phyloP scores from a whole-genome alignment of 2,329 filamentous ascomycete species.

The Fusarium brevicatenulatum region DNA sequence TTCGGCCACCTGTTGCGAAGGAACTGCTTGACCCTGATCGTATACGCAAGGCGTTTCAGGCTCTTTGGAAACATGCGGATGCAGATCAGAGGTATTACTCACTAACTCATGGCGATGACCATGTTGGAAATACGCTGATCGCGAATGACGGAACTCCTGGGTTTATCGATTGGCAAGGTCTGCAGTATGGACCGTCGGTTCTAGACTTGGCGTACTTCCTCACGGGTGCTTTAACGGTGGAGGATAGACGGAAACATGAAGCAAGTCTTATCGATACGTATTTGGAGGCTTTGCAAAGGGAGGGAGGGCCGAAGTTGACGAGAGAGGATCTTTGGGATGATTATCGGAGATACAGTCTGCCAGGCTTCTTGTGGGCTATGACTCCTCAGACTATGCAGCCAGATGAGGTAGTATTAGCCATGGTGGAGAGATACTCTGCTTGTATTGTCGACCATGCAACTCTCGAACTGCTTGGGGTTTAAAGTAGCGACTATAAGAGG shows the following conservation, averaged over 20 bases:
- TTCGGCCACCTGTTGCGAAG: background rate
- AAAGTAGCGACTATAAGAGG: background rate
- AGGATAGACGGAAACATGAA: background rate
- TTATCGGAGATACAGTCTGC: background rate
- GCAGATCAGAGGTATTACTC: background rate
- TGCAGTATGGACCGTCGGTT: background rate
- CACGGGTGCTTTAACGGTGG: background rate
- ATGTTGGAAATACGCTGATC: background rate
- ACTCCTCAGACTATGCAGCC: slow-evolving; percentile 1
- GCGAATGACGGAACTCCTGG: background rate
- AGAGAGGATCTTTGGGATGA: background rate
- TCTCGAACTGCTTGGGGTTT: background rate
- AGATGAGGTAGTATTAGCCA: background rate
- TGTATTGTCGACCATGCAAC: background rate
- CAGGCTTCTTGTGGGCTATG: background rate
- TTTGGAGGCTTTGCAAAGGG: background rate
- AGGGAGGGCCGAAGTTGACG: background rate
- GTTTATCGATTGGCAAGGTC: background rate
- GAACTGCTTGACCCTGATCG: background rate
- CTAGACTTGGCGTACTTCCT: background rate
- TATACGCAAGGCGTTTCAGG: background rate
- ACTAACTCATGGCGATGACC: background rate
- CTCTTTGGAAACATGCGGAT: background rate
- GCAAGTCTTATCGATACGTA: background rate
- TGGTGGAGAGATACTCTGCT: background rate